Base-by-base conservation (phyloP, 2,329 filamentous ascomycete species). In the Aspergillus bombycis region DNA sequence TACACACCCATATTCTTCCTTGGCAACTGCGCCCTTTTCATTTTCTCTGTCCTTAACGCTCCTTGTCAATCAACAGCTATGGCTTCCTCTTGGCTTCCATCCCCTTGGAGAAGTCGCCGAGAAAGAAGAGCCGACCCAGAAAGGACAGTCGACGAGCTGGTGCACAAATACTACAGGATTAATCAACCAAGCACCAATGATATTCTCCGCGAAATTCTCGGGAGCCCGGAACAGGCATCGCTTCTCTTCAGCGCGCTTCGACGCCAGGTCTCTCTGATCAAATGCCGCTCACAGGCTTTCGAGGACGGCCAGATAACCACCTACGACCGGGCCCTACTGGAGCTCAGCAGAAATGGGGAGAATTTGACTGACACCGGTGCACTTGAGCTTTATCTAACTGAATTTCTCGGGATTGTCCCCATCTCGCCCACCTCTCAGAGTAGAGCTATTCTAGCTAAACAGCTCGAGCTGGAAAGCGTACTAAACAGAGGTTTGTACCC, bases 321-420 rank as follows among this genome's bases (percentile, higher is more conserved):
- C 64, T 81, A 76, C 36, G 80, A 82, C 67, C 76, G 72, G 60
- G 73, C 75, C n/a, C 64, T 82, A 21, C 58, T 81, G 48, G 62
- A 68, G 10, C 67, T 81, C 36, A 77, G 74, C 14, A 64, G 70
- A 2, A 70, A 77, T 36, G 78, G 75, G 38, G 69, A 71, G 8
- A 66, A 73, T 10, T 62, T 75, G 28, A 66, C 70, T 41, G 70
- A 74, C 14, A 58, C 72, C 14, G 74, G 76, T 3, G 75, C 75
- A 2, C 67, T 80, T 12, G 74, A 77, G 57, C 74, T 78, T 57
- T 82, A 76, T 64, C 66, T 79, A 60, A 70, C 75, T 52, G 75
- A 81, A 61, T 77, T 72, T 60, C 67, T 81, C n/a, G 77, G 74
- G 8, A 70, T 78, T 38, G 67, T 69, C 32, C 62, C 68, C 3